Evolutionary conservation across 169 alveolate species (phyloP).

Genomic region (Plasmodium adleri): DNA sequence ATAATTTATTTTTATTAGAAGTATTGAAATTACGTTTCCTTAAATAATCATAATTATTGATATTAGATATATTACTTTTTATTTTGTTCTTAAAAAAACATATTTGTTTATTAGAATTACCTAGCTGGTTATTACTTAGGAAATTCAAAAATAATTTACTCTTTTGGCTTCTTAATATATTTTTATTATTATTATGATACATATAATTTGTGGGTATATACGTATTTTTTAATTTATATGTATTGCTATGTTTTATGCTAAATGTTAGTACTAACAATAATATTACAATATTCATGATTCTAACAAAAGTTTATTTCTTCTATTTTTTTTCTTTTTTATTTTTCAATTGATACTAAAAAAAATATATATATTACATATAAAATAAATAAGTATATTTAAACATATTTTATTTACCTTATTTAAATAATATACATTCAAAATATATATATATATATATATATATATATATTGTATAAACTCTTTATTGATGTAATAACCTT

Average conservation of each 20-base stretch:
- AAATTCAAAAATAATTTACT: conserved; percentile 8
- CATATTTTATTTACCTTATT: too few species aligned
- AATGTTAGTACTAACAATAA: conserved; percentile 7
- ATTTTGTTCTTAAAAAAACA: conserved; percentile 1
- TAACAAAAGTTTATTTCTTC: background rate
- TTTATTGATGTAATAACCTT: too few species aligned
- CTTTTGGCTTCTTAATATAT: conserved; percentile 10
- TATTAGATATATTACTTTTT: background rate
- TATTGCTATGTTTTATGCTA: conserved; percentile 24
- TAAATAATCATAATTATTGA: background rate
- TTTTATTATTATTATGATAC: conserved; percentile 36
- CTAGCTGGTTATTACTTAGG: conserved; percentile 13
- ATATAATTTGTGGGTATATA: conserved; percentile 31
- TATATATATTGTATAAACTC: too few species aligned
- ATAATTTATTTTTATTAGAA: conserved; percentile 28
- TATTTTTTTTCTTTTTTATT: background rate
- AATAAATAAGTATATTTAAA: background rate
- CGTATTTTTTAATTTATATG: conserved; percentile 34
- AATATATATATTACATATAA: conserved; percentile 5
- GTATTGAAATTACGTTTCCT: conserved; percentile 37
- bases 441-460: too few species aligned
- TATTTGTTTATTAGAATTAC: conserved; percentile 16
- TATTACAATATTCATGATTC: conserved; percentile 28
- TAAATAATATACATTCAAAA: too few species aligned
- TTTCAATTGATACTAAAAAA: conserved; percentile 1